phyloP scores from a whole-genome alignment of 1,284 basidiomycete species.

The Leccinum griseonigrum region DNA sequence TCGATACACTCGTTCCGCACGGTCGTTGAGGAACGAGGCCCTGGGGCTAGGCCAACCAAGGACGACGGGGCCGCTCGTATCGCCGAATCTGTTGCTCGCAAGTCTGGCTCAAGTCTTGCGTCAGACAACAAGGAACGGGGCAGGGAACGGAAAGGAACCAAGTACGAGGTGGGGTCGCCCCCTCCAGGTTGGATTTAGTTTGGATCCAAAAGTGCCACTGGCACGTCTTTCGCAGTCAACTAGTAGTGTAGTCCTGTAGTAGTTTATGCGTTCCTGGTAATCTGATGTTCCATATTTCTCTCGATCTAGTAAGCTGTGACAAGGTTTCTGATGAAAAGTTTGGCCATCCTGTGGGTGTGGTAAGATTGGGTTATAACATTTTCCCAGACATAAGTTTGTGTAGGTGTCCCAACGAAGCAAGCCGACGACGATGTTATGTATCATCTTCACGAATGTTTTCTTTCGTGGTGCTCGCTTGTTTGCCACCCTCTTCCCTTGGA shows the following conservation, averaged over 20 bases:
- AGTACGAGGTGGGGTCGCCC: constrained; percentile 26
- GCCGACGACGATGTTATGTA: neutral
- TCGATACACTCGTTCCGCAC: constrained; percentile 50
- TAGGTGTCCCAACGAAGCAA: too few species aligned
- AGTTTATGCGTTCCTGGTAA: neutral
- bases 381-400: neutral
- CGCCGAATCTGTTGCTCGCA: constrained; percentile 1
- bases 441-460: too few species aligned
- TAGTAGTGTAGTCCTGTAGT: neutral
- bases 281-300: neutral
- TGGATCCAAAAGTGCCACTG: neutral
- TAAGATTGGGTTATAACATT: too few species aligned
- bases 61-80: neutral
- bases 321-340: too few species aligned
- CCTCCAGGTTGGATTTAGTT: constrained; percentile 49
- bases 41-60: constrained; percentile 3
- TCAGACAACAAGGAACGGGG: constrained; percentile 27
- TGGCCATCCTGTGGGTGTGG: too few species aligned
- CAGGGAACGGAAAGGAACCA: constrained; percentile 21
- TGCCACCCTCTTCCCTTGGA: neutral
- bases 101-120: constrained; percentile 9
- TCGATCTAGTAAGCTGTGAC: neutral
- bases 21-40: constrained; percentile 39
- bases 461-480: neutral
- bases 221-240: neutral